These are phyloP conservation scores for Benincasa hispida DNA, from an alignment of 306 rosid species.

Conservation along the genomic window DNA sequence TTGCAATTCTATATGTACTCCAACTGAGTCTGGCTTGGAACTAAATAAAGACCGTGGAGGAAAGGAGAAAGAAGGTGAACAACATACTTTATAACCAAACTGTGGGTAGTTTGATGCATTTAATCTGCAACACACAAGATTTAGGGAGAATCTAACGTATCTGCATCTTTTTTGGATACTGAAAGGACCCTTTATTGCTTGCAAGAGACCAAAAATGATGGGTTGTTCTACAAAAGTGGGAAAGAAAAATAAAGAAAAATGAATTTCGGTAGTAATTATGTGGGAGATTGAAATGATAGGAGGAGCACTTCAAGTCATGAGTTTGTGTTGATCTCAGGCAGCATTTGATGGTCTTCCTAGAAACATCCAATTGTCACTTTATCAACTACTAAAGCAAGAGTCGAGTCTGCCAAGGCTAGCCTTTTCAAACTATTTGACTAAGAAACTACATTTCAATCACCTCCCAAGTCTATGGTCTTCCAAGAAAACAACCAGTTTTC, in stretches of 20 bases:
- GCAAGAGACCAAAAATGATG: background rate
- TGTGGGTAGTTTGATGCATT: background rate
- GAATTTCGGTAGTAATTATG: background rate
- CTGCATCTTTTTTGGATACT: background rate
- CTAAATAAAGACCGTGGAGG: background rate
- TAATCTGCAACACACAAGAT: background rate
- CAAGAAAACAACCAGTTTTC: background rate
- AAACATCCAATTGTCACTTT: background rate
- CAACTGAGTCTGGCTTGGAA: background rate
- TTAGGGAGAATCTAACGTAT: background rate
- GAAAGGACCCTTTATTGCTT: background rate
- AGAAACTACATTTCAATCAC: background rate
- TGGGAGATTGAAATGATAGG: background rate
- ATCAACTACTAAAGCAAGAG: background rate
- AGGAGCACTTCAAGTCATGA: background rate
- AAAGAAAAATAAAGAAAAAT: background rate
- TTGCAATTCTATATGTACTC: background rate
- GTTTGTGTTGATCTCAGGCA: background rate
- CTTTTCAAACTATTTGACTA: background rate
- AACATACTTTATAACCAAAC: background rate
- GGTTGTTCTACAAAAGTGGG: background rate
- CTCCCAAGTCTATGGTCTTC: background rate
- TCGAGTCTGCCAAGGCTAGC: background rate
- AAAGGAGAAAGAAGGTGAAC: background rate
- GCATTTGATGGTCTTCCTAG: background rate